phyloP scores from a whole-genome alignment of 2,329 filamentous ascomycete genomes.

The Alternaria triticimaculans region DNA sequence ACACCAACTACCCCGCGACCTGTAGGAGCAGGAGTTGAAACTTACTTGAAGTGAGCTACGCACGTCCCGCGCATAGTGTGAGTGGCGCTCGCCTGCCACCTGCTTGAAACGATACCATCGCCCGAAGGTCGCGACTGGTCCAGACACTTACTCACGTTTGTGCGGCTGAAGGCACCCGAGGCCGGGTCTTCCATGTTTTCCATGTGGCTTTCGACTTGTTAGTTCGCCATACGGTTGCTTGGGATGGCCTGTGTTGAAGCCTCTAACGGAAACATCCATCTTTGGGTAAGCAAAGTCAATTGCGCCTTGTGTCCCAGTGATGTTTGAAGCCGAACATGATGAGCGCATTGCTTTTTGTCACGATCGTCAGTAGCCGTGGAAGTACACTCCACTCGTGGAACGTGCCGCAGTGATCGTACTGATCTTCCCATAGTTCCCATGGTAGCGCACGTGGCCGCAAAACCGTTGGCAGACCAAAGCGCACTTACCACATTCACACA shows the following conservation, averaged over 20 bases:
- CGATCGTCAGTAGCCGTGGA: not conserved
- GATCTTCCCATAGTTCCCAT: not conserved
- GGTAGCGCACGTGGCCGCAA: slow-evolving; percentile 12
- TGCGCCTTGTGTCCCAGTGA: not conserved
- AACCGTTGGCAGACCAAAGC: slow-evolving; percentile 8
- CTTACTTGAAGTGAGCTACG: slow-evolving; percentile 4
- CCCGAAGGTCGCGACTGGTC: slow-evolving; percentile 3
- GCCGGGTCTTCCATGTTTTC: not conserved
- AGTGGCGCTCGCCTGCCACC: slow-evolving; percentile 4
- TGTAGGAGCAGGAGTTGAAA: slow-evolving; percentile 9
- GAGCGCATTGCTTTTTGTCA: not conserved
- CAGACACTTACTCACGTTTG: not conserved
- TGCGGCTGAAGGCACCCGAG: not conserved
- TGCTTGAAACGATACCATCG: slow-evolving; percentile 8
- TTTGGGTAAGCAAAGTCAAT: not conserved
- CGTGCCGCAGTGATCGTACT: not conserved
- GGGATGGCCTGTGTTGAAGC: not conserved
- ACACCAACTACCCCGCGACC: slow-evolving; percentile 1
- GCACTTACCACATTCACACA: not conserved
- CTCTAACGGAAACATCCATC: not conserved
- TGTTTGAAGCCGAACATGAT: not conserved
- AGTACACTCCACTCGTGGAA: not conserved
- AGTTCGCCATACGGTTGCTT: not conserved
- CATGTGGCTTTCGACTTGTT: not conserved
- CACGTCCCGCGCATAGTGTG: slow-evolving; percentile 9